These are phyloP conservation scores for Pythium folliculosum DNA, from an alignment of 352 stramenopile genomes.

Conservation along the genomic window DNA sequence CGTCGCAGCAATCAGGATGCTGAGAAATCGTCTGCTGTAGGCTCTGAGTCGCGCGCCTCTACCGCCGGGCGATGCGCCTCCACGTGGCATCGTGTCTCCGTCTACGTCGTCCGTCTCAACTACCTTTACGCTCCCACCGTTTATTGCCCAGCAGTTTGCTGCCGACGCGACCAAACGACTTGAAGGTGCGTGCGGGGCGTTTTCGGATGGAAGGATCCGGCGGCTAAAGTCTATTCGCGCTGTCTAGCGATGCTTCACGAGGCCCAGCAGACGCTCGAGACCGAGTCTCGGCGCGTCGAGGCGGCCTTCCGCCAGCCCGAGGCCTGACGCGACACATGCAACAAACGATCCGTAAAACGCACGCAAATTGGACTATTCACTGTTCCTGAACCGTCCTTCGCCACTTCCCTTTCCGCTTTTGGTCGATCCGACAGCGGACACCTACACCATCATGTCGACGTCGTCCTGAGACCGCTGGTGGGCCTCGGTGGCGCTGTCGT, in stretches of 20 bases:
- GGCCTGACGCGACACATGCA: neutral
- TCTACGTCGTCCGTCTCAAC: neutral
- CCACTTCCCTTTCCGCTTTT: neutral
- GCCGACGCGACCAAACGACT: constrained; percentile 10
- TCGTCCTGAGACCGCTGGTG: constrained; percentile 53
- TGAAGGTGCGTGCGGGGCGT: neutral
- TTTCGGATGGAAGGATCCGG: neutral
- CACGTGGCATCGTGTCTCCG: neutral
- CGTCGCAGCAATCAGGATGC: neutral
- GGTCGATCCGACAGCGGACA: too few relatives aligned
- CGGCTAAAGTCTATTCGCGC: neutral
- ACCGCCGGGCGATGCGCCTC: neutral
- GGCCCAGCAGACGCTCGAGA: constrained; percentile 20
- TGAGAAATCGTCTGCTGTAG: neutral
- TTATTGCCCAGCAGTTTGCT: constrained; percentile 20
- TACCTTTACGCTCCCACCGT: constrained; percentile 13
- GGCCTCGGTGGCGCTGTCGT: constrained; percentile 24
- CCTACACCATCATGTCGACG: constrained; percentile 58
- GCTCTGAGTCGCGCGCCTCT: neutral
- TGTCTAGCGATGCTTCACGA: constrained; percentile 23
- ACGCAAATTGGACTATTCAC: neutral
- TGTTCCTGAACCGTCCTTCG: neutral
- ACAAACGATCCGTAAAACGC: neutral
- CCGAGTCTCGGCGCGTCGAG: constrained; percentile 20
- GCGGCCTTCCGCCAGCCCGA: constrained; percentile 12